Base-by-base conservation (phyloP, 257 asterid species). In the Linderniella brevidens region DNA sequence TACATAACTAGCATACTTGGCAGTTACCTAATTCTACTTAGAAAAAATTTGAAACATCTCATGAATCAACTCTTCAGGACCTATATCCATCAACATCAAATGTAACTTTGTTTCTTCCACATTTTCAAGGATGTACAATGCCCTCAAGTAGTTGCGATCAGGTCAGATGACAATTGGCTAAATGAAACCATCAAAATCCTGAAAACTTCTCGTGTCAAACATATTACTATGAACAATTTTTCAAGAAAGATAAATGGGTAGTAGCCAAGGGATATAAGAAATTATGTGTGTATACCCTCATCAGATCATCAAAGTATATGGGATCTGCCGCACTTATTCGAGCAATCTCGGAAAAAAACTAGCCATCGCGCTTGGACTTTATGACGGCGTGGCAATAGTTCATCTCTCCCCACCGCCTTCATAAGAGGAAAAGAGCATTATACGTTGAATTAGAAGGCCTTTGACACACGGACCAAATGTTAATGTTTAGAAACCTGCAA, bases 301-400 rank as follows among this genome's bases (percentile, higher is more conserved):
- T 64, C 18, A 37, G 41, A 12, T 43, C 66, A 59, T 66, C 78
- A 11, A 38, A 50, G 5, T 78, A 71, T 46, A 83, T 70, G 44
- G 49, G 41, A 4, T 64, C 62, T 11, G 83, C 83, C 52, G 77
- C 73, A 20, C 71, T 59, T 57, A 78, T 74, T 62, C 83, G 62
- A 12, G 63, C 52, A 57, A 74, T 63, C 55, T 74, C 80, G 54
- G 61, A 74, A 58, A 68, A 62, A 61, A 78, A 53, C 60, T 54
- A 13, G 70, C 74, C 50, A 74, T 59, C 3, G 63, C 58, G 20
- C 62, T 58, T 71, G 71, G 64, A 74, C 50, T 64, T 62, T 47
- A 57, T 37, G 47, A 63, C 68, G 18, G 39, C 49, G 52, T 65
- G 65, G 41, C 35, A 49, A 64, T 41, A 77, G 10, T 18, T 66